Evolutionary conservation across 805 yeast species (phyloP), one percentile per base, ranked within the genome.

Genomic region (Candida namnaoensis): DNA sequence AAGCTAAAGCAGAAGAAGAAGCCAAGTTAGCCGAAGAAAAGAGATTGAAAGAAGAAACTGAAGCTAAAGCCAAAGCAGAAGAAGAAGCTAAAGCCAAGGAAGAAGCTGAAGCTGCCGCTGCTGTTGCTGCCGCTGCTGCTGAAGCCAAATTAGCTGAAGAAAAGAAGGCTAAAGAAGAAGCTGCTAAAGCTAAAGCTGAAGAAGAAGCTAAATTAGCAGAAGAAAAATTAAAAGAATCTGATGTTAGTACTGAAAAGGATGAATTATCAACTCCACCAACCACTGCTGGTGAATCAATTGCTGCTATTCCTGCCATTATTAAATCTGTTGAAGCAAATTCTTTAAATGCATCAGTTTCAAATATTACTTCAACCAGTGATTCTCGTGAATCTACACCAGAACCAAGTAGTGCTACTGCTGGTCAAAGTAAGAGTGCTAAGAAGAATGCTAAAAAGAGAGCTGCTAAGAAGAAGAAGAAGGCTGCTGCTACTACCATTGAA

Each of bases 381-480:
- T 36, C 38, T 15, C 14, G 33, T 27, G 38, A 36, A 36, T 33
- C n/a, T 36, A 36, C 38, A 5, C 38, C 51, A 33, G 51, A 47
- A n/a, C 37, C 43, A 25, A 43, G 39, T 23, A 23, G 39, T 25
- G 26, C 41, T 15, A 28, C 38, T 23, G 26, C 35, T 19, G 3
- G 19, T 19, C 19, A 19, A 19, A 24, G 51, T 35, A 48, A 45
- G 42, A 47, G 44, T 35, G 48, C 54, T 27, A 50, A 48, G 44
- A 50, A 47, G 43, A 48, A 50, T 38, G 47, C 47, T 36, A 50
- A 50, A 45, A 50, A 47, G 44, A 50, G 47, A 44, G 51, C 46
- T 24, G 50, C 49, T 10, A 44, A 44, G 37, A 50, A 50, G 47
- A 47, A 41, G 39, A 50, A 50, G 50, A 47, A 50, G 39, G 36